Evolutionary conservation across 768 basidiomycete species (phyloP).

Genomic region (Mycena floridula): DNA sequence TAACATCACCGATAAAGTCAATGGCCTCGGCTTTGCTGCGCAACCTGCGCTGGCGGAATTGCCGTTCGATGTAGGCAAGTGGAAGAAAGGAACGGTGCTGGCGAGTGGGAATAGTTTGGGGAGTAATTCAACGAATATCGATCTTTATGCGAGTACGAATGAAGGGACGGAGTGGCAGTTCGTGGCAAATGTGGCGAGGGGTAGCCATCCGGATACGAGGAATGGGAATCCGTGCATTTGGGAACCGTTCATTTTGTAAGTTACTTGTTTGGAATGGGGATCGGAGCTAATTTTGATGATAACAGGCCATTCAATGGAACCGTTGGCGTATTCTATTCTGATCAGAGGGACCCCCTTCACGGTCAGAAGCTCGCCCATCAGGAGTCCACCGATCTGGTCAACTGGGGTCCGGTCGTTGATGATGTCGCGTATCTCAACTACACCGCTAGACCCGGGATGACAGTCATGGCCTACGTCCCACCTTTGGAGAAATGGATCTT

Average conservation of each 20-base stretch:
- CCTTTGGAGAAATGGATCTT: constrained; percentile 11
- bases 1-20: neutral
- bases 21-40: neutral
- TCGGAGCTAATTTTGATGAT: neutral
- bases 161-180: neutral
- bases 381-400: constrained; percentile 7
- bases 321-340: constrained; percentile 13
- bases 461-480: constrained; percentile 7
- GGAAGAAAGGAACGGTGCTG: neutral
- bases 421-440: constrained; percentile 10
- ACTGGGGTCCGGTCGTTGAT: constrained; percentile 12
- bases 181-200: constrained; percentile 8
- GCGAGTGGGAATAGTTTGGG: neutral
- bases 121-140: neutral
- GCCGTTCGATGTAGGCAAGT: neutral
- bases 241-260: constrained; percentile 12
- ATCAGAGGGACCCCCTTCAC: constrained; percentile 12
- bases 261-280: neutral
- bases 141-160: neutral
- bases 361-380: constrained; percentile 14
- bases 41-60: neutral
- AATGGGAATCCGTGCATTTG: constrained; percentile 14
- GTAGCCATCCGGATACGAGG: constrained; percentile 7
- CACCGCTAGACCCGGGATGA: constrained; percentile 11
- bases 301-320: constrained; percentile 5